Percentiles rank a stretch among this genome's conserved stretches.
Conservation (phyloP, 1,284 basidiomycete genomes). For the Austroboletus olivaceoglutinosus region DNA sequence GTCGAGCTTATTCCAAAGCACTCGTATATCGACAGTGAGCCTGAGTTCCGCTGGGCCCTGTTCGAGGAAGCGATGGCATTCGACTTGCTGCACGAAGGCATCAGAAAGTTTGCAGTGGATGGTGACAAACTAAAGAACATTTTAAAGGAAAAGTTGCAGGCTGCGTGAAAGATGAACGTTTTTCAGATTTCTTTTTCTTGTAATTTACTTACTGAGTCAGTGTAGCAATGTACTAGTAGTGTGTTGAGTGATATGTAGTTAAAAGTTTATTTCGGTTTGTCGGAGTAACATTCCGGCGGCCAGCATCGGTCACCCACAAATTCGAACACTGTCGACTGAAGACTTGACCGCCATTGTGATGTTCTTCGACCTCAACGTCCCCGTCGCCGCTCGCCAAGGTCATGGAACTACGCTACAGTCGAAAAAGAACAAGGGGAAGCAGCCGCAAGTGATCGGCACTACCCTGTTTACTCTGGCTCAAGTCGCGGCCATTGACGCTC, state of each 20-base stretch:
- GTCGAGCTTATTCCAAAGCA: constrained; percentile 75
- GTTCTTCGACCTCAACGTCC: constrained; percentile 62
- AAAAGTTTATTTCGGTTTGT: no score
- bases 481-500: constrained; percentile 44
- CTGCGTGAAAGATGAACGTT: constrained; percentile 8
- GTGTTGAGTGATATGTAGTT: no score
- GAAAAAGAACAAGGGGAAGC: constrained; percentile 53
- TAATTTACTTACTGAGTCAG: no score
- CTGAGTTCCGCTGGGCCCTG: constrained; percentile 91
- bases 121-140: constrained; percentile 86
- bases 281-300: no score
- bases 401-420: constrained; percentile 26
- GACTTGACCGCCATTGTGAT: constrained; percentile 29
- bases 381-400: constrained; percentile 35
- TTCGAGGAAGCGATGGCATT: constrained; percentile 92
- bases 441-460: constrained; percentile 25
- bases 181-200: no score
- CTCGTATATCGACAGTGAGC: constrained; percentile 86
- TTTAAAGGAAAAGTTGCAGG: constrained; percentile 74
- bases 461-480: constrained; percentile 42
- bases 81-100: constrained; percentile 95
- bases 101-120: constrained; percentile 95
- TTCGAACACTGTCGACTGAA: no score
- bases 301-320: no score
- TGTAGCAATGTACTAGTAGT: no score